Percentiles rank a stretch among this genome's conserved stretches.
phyloP scores from a whole-genome alignment of 768 basidiomycete species.

The Coprinopsis marcescibilis region DNA sequence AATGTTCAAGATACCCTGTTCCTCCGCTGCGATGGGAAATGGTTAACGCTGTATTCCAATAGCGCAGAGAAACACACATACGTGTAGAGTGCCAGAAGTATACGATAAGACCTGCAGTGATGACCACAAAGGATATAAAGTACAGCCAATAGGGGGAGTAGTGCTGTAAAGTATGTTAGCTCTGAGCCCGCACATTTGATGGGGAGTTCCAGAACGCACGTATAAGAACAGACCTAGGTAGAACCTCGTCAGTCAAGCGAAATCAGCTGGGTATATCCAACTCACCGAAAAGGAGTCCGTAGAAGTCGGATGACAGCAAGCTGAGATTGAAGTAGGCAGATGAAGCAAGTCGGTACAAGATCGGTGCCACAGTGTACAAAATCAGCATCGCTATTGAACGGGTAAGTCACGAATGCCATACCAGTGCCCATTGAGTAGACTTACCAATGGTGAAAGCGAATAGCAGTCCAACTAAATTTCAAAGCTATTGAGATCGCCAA shows the following conservation, averaged over 20 bases:
- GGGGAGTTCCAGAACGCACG: slow-evolving; percentile 24
- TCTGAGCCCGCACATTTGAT: too few species aligned
- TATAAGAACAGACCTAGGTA: slow-evolving; percentile 44
- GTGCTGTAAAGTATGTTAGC: slow-evolving; percentile 40
- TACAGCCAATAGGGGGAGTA: slow-evolving; percentile 86
- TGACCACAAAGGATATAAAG: slow-evolving; percentile 71
- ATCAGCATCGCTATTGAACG: slow-evolving; percentile 64
- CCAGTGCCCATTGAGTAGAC: slow-evolving; percentile 10
- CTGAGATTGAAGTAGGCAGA: slow-evolving; percentile 84
- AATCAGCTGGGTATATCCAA: slow-evolving; percentile 7
- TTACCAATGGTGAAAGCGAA: slow-evolving; percentile 34
- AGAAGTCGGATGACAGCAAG: slow-evolving; percentile 84
- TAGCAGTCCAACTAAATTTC: slow-evolving; percentile 36
- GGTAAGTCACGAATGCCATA: not conserved
- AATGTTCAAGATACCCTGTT: slow-evolving; percentile 61
- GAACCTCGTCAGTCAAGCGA: slow-evolving; percentile 8
- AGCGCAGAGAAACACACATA: slow-evolving; percentile 32
- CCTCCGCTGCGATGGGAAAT: slow-evolving; percentile 46
- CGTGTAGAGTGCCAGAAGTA: slow-evolving; percentile 87
- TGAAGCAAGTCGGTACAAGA: slow-evolving; percentile 81
- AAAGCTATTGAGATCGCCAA: slow-evolving; percentile 3
- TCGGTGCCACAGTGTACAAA: slow-evolving; percentile 79
- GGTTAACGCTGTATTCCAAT: not conserved
- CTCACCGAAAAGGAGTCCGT: slow-evolving; percentile 71
- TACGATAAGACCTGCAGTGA: slow-evolving; percentile 66